Evolutionary conservation across 305 asterid genomes (phyloP).

Genomic region (Rubia tinctorum): DNA sequence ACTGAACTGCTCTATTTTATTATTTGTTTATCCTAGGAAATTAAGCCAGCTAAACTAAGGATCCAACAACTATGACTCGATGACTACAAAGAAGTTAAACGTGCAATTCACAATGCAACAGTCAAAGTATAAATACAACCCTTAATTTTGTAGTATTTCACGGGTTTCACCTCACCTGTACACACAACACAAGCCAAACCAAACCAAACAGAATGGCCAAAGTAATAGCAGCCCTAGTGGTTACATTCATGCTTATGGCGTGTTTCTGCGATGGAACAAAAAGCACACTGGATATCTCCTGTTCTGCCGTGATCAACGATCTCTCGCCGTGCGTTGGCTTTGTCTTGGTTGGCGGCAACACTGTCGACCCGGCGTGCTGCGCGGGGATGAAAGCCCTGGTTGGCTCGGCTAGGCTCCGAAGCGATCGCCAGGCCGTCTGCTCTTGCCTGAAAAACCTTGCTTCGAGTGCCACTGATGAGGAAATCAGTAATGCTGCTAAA

Average conservation of each 20-base stretch:
- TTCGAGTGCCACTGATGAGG: background rate
- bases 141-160: background rate
- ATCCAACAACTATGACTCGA: constrained; percentile 4
- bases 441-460: background rate
- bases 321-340: background rate
- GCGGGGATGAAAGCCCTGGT: constrained; percentile 5
- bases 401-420: background rate
- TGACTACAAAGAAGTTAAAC: background rate
- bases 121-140: background rate
- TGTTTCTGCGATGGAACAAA: background rate
- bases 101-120: background rate
- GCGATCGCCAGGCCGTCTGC: constrained; percentile 12
- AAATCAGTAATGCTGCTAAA: background rate
- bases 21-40: background rate
- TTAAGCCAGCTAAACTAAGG: background rate
- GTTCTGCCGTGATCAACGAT: background rate
- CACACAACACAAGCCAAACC: background rate
- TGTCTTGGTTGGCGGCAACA: background rate
- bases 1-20: background rate
- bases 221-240: background rate
- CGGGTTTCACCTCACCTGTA: background rate
- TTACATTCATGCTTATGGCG: background rate
- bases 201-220: background rate
- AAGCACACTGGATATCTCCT: background rate
- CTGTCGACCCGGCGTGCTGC: constrained; percentile 3